A percentile compares a stretch with the other conserved stretches of the same genome.
Evolutionary conservation across 75 land plant genomes (phyloP).

Genomic region (Chamaecyparis obtusa): DNA sequence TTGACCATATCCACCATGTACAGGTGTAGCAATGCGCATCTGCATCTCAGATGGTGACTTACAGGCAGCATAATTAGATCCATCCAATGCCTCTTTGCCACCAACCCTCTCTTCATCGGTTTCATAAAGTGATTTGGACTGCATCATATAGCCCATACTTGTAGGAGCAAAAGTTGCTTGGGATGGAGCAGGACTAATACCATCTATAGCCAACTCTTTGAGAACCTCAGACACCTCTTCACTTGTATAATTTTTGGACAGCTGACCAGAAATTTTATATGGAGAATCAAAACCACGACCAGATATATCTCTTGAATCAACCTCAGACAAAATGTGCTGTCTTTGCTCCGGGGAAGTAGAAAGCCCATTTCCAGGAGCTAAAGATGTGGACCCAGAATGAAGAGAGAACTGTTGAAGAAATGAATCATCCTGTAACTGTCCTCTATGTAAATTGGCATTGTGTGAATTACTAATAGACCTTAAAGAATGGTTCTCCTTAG

Average conservation of each 20-base stretch:
- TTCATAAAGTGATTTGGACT: not conserved
- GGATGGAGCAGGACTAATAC: not conserved
- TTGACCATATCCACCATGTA: constrained; percentile 6
- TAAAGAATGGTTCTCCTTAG: not conserved
- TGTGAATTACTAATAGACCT: not conserved
- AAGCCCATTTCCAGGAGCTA: constrained; percentile 1
- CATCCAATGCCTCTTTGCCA: not conserved
- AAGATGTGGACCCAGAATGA: constrained; percentile 1
- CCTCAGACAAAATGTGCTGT: constrained; percentile 20
- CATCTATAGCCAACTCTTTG: constrained; percentile 1
- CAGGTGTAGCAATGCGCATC: not conserved
- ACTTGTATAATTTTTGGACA: constrained; percentile 1
- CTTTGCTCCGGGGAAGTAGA: constrained; percentile 5
- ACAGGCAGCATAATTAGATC: not conserved
- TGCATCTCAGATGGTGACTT: constrained; percentile 8
- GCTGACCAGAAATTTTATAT: not conserved
- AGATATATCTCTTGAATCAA: constrained; percentile 5
- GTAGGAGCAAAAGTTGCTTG: not conserved
- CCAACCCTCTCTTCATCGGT: not conserved
- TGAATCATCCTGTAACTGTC: not conserved
- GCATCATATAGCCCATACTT: not conserved
- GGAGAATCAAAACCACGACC: constrained; percentile 1
- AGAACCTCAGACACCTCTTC: constrained; percentile 8
- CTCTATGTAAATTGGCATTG: not conserved
- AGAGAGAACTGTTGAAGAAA: constrained; percentile 3